A percentile compares a stretch with the other conserved stretches of the same genome.
phyloP scores from a whole-genome alignment of 2,329 filamentous ascomycete genomes.

The Pestalotiopsis sp. region DNA sequence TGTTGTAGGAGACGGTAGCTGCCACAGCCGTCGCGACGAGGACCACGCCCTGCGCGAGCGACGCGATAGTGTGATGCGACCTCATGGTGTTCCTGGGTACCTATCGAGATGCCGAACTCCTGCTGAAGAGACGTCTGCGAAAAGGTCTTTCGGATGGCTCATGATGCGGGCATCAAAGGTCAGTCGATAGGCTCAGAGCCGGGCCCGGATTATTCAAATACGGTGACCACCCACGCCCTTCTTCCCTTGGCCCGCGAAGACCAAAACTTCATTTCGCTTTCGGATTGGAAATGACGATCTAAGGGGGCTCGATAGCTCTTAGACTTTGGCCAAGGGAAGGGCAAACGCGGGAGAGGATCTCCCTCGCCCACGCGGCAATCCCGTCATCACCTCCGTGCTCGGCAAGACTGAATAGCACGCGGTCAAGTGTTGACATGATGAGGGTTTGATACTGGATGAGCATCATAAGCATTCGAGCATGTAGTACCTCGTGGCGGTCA shows the following conservation, averaged over 20 bases:
- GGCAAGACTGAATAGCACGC: no score
- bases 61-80: background rate
- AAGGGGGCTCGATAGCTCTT: background rate
- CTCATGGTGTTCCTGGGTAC: background rate
- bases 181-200: background rate
- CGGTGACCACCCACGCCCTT: background rate
- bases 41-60: background rate
- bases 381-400: background rate
- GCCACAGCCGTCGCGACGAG: background rate
- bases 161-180: background rate
- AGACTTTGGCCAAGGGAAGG: background rate
- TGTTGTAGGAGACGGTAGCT: background rate
- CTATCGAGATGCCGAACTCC: background rate
- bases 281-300: background rate
- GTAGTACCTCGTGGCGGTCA: no score
- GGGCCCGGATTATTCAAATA: background rate
- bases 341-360: background rate
- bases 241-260: background rate
- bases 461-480: no score
- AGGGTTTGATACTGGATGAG: no score
- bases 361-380: background rate
- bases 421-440: no score
- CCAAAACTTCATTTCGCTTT: background rate
- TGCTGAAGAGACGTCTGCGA: background rate
- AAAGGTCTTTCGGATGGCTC: background rate